Evolutionary conservation across 164 flowering plant genomes (phyloP).

Genomic region (Buxus sempervirens): DNA sequence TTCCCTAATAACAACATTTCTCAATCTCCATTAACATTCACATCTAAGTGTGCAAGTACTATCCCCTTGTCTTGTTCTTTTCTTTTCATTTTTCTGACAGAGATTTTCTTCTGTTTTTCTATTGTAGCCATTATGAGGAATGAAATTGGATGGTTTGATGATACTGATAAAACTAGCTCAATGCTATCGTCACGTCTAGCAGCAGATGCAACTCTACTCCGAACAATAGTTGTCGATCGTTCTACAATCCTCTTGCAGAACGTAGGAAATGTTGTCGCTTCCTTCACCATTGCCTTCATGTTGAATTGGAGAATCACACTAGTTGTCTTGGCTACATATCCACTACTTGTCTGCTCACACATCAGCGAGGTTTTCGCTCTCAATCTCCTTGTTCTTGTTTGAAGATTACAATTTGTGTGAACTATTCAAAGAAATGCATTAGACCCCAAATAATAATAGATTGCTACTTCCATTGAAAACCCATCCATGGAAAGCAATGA

Average conservation of each 20-base stretch:
- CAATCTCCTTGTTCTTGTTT: background rate
- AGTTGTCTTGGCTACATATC: constrained; percentile 79
- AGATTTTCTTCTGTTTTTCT: background rate
- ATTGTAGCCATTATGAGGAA: constrained; percentile 81
- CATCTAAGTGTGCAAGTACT: background rate
- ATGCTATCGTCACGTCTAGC: constrained; percentile 83
- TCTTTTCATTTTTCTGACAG: no score
- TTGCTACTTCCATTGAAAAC: background rate
- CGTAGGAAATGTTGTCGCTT: constrained; percentile 49
- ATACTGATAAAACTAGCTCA: constrained; percentile 59
- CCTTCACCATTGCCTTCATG: constrained; percentile 79
- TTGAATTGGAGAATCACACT: constrained; percentile 93
- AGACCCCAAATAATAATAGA: background rate
- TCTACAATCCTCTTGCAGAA: constrained; percentile 79
- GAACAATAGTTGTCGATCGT: constrained; percentile 79
- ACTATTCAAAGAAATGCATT: no score
- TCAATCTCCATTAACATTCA: background rate
- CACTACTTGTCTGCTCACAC: constrained; percentile 75
- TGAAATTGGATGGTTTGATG: constrained; percentile 95
- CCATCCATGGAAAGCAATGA: no score
- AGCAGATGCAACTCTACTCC: constrained; percentile 73
- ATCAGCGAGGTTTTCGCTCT: constrained; percentile 72
- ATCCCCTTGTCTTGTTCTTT: no score
- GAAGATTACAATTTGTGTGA: background rate
- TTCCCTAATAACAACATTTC: no score